These are phyloP conservation scores for Melampsora medusae DNA, from an alignment of 1,284 basidiomycete genomes.

Conservation along the genomic window DNA sequence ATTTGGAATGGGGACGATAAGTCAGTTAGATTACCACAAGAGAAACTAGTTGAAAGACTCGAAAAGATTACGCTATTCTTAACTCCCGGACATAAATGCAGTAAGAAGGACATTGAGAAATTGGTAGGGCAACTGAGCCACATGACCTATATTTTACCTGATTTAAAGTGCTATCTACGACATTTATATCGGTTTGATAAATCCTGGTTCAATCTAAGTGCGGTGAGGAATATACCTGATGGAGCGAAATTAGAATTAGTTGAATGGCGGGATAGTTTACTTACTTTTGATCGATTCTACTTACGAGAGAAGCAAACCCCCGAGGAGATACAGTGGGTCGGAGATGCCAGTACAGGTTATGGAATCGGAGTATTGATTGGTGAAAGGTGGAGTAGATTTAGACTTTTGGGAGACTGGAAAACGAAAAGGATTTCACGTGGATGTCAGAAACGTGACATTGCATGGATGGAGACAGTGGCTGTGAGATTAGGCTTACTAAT, in stretches of 20 bases:
- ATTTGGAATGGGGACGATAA: not conserved
- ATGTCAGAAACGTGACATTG: too few relatives aligned
- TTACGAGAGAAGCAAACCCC: not conserved
- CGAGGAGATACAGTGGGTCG: conserved; percentile 4
- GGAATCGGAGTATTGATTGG: not conserved
- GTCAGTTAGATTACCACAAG: not conserved
- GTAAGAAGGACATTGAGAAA: too few relatives aligned
- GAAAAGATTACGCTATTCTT: too few relatives aligned
- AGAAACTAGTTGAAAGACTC: not conserved
- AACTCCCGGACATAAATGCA: too few relatives aligned
- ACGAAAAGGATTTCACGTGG: not conserved
- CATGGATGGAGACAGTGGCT: conserved; percentile 14
- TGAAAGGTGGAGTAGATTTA: not conserved
- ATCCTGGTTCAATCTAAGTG: not conserved
- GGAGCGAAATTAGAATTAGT: not conserved
- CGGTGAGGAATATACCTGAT: not conserved
- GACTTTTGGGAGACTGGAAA: not conserved
- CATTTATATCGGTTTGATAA: not conserved
- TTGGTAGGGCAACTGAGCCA: too few relatives aligned
- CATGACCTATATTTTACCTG: too few relatives aligned
- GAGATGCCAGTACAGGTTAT: not conserved
- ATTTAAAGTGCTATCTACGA: not conserved
- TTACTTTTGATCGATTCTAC: not conserved
- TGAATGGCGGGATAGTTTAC: not conserved
- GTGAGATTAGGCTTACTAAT: not conserved